Evolutionary conservation across 2,329 filamentous ascomycete species (phyloP), one percentile per base, ranked within the genome.

Genomic region (Penicillium psychrosexuale): DNA sequence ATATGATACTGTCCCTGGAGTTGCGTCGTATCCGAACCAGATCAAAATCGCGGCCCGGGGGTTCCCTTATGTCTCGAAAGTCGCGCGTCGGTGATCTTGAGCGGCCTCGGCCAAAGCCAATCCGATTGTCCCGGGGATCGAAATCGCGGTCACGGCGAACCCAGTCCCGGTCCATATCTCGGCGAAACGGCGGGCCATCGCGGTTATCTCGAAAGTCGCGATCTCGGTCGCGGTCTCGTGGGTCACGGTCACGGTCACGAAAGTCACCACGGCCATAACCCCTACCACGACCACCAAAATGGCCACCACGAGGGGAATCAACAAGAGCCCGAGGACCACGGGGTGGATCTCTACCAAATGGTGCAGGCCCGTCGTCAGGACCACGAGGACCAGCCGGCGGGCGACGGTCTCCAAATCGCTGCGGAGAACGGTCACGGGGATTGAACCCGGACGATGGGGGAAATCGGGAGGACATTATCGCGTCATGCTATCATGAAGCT

Each of bases 311-410:
- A n/a, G 84, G 82, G 30, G 83, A 76, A 57, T 93, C 89, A 56
- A 88, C 82, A 54, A 91, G 77, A 4, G 89, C 90, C 72, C 92
- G 91, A 11, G 91, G 91, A 0, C 89, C 91, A 53, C 91, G 83
- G 3, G 91, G 91, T 2, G 89, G 87, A 60, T 95, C 90, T 61
- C 87, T 82, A 12, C 81, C 79, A 70, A 69, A 81, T 60, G 62
- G 80, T 69, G 63, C 85, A 61, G 85, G 80, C 62, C 81, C 73
- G 61, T 81, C 82, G 57, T 89, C 89, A n/a, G 78, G 75, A 28
- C 72, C 73, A 50, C 75, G 72, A 58, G 73, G 77, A 49, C 72
- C 73, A 48, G 75, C 72, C 33, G 82, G 79, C 47, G 87, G 84
- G 53, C 90, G 84, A 58, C 88, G 82, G 69, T 92, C 89, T 60